Evolutionary conservation across 2,329 filamentous ascomycete species (phyloP), one percentile per base, ranked within the genome.

Genomic region (Fusarium decemcellulare): DNA sequence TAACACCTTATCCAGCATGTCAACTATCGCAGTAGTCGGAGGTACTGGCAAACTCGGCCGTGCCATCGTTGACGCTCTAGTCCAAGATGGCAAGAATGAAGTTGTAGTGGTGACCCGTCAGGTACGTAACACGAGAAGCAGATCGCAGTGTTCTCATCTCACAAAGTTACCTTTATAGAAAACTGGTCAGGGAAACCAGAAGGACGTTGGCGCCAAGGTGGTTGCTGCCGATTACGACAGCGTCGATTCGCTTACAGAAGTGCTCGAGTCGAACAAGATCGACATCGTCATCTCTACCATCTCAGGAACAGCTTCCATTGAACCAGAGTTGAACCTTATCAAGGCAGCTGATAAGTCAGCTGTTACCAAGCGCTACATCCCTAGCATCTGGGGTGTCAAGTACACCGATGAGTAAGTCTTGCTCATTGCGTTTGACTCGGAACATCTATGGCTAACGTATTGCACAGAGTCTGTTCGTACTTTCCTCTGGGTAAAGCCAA

Each of bases 211-310:
- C 9, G 64, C 58, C 3, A 56, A 52, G 8, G 67, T 75, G 32
- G 18, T 79, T 3, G 58, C 61, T 1, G 74, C 76, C 12, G 68
- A 79, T 65, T 79, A 80, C 57, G 18, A 50, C 29, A 60, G 76
- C 39, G 56, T 79, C n/a, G 58, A 63, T n/a, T 64, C 56, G 7
- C 27, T 77, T 4, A 61, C 68, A 15, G 68, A 70, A 16, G 37
- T 59, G 4, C 73, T 80, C 4, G 75, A 77, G 46, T 71, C 76
- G 39, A 76, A 84, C 70, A 78, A 79, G 0, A 69, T 86, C 15
- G 75, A 85, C 52, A 85, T 82, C 0, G 72, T 86, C 44, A 80
- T 87, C 29, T 86, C 82, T 0, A 73, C 80, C 3, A 75, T 86
- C 14, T 30, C 16, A 32, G 69, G 15, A 73, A 40, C 29, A 3